Evolutionary conservation across 75 land plant genomes (phyloP), one percentile per base, ranked within the genome.

Genomic region (Cupressus sempervirens): DNA sequence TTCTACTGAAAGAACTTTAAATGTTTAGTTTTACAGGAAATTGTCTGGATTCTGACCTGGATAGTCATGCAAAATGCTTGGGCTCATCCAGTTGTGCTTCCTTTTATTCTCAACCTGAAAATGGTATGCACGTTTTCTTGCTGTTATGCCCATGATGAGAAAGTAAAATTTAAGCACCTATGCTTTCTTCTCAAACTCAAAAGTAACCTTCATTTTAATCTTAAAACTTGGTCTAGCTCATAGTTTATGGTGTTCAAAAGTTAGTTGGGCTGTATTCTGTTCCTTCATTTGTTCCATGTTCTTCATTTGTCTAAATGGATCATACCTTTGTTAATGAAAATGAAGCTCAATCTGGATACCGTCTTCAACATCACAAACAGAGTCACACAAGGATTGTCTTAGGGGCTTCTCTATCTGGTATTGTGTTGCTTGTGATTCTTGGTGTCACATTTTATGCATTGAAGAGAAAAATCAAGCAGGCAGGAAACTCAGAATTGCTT

Each of bases 271-370:
- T 43, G 45, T 40, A 20, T 77, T 43, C 29, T 77, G 81, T 77
- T 43, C 45, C 43, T 43, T 40, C 81, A 77, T 43, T 0, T 41
- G 38, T 41, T 41, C 45, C 41, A 77, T 41, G 3, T 77, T 77
- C n/a, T 77, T 77, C 48, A 41, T 41, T 20, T 18, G 26, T 76
- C 80, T 76, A 36, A 38, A 15, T 40, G 13, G 12, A 77, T 77
- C 81, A 41, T 18, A 77, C 48, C 1, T 48, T 48, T 77, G n/a
- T 77, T 77, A 6, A 77, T 77, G 81, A 46, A 40, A 77, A 41
- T 77, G 48, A 77, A 77, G 81, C 50, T 77, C 48, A 38, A 41
- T 77, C 43, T 77, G 50, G 81, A 43, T 77, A 77, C 46, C 81
- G 30, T 23, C 29, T 77, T n/a, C 81, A 77, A 40, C 81, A 43